These are phyloP conservation scores for Ceratorhiza oryzae-sativae DNA, from an alignment of 1,284 basidiomycete species.

Conservation along the genomic window DNA sequence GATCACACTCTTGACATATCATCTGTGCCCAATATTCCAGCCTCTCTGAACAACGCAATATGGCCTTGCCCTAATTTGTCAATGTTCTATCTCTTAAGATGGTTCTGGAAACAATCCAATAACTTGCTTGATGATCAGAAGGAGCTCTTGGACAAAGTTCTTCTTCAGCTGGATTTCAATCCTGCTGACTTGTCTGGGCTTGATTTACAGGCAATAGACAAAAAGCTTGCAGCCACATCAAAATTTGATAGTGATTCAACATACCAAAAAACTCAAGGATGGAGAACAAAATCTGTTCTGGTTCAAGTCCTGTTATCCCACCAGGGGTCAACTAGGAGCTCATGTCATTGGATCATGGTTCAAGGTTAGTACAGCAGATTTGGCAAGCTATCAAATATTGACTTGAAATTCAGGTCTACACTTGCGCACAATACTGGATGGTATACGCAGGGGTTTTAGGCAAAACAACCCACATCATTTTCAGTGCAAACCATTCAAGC, in stretches of 20 bases:
- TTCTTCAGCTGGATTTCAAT: not conserved
- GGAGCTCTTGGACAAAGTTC: not conserved
- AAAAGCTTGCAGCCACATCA: not conserved
- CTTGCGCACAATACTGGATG: not conserved
- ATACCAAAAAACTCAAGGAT: not conserved
- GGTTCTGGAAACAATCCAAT: not conserved
- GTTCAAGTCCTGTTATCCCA: not conserved
- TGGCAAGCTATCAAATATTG: not conserved
- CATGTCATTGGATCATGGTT: not conserved
- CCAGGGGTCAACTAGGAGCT: not conserved
- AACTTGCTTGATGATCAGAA: not conserved
- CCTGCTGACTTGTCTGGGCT: not conserved
- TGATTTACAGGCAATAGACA: not conserved
- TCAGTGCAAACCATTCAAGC: conserved; percentile 7
- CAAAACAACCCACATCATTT: not conserved
- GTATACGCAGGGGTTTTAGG: not conserved
- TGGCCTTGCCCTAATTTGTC: conserved; percentile 20
- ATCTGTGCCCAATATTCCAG: not conserved
- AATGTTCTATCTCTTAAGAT: not conserved
- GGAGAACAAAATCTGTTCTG: conserved; percentile 7
- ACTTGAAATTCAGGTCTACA: not conserved
- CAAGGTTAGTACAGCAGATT: not conserved
- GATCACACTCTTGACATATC: not conserved
- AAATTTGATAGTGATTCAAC: not conserved
- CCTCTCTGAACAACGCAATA: not conserved